Evolutionary conservation across 495 filamentous ascomycete genomes (phyloP).

Genomic region (Podospora pseudocomata): DNA sequence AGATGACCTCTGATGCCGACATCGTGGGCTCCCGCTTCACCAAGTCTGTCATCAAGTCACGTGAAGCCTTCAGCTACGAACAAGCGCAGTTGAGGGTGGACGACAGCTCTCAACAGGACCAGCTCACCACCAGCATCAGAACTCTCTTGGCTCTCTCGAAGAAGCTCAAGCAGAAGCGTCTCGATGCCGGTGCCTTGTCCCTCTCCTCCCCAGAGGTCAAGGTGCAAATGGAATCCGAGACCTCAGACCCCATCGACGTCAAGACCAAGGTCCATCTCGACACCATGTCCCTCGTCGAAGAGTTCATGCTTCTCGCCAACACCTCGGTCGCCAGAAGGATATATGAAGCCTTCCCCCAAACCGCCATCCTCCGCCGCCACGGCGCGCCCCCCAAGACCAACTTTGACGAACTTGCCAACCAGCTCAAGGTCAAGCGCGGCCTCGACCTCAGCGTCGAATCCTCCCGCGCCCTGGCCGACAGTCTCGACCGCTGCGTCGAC

Average conservation of each 20-base stretch:
- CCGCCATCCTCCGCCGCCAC: conserved; percentile 88
- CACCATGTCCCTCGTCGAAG: conserved; percentile 95
- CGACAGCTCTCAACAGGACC: conserved; percentile 77
- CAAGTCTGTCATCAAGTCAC: conserved; percentile 96
- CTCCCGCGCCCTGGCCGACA: conserved; percentile 85
- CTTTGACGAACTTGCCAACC: conserved; percentile 88
- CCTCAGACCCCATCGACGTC: conserved; percentile 92
- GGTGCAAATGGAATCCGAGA: conserved; percentile 89
- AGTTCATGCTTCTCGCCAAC: conserved; percentile 99
- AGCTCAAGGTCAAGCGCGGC: conserved; percentile 78
- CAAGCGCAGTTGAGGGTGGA: conserved; percentile 92
- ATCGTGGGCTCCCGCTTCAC: conserved; percentile 80
- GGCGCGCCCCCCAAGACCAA: conserved; percentile 88
- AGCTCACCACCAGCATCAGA: conserved; percentile 87
- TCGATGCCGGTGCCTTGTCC: conserved; percentile 92
- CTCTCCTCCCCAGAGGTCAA: conserved; percentile 93
- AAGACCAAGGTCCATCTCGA: conserved; percentile 91
- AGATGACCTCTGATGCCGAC: conserved; percentile 79
- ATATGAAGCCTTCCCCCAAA: conserved; percentile 87
- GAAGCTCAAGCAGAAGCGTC: conserved; percentile 90
- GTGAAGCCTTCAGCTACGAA: conserved; percentile 97
- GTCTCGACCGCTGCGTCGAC: conserved; percentile 80
- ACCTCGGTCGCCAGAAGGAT: conserved; percentile 86
- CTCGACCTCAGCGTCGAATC: conserved; percentile 76
- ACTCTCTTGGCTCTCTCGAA: conserved; percentile 83